Evolutionary conservation across 2,329 filamentous ascomycete genomes (phyloP).

Genomic region (Cercospora berteroae): DNA sequence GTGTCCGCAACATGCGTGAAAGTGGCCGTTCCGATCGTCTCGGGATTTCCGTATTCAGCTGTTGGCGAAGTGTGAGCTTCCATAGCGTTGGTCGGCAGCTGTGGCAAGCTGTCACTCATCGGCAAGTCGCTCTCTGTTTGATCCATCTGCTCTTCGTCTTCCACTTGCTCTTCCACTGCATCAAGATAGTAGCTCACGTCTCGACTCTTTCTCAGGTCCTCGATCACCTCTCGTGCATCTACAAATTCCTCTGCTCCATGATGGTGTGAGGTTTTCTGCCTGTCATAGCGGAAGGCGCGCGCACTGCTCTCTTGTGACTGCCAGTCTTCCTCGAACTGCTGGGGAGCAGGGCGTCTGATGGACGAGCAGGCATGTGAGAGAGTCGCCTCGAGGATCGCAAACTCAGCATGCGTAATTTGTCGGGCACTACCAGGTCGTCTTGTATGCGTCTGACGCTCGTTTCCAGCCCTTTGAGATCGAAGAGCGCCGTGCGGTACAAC

Average conservation of each 20-base stretch:
- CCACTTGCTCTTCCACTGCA: slow-evolving; percentile 7
- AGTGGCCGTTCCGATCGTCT: not conserved
- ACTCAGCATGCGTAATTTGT: not conserved
- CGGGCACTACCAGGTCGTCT: not conserved
- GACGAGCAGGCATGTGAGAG: not conserved
- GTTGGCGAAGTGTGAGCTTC: not conserved
- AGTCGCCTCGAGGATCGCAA: not conserved
- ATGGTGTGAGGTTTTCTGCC: not conserved
- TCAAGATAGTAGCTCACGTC: slow-evolving; percentile 1
- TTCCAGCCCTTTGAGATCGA: not conserved
- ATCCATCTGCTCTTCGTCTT: not conserved
- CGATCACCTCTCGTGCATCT: not conserved
- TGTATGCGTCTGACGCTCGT: not conserved
- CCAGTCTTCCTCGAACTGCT: slow-evolving; percentile 5
- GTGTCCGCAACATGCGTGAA: not conserved
- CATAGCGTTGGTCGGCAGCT: not conserved
- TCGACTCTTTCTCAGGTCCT: not conserved
- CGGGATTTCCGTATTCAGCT: not conserved
- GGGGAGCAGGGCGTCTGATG: not conserved
- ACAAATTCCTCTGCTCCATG: not conserved
- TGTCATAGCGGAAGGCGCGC: not conserved
- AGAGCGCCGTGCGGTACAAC: not conserved
- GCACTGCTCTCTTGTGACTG: slow-evolving; percentile 1
- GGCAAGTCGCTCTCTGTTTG: not conserved
- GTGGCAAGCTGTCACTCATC: not conserved